These are phyloP conservation scores for Albizia julibrissin DNA, from an alignment of 306 rosid genomes.

Conservation along the genomic window DNA sequence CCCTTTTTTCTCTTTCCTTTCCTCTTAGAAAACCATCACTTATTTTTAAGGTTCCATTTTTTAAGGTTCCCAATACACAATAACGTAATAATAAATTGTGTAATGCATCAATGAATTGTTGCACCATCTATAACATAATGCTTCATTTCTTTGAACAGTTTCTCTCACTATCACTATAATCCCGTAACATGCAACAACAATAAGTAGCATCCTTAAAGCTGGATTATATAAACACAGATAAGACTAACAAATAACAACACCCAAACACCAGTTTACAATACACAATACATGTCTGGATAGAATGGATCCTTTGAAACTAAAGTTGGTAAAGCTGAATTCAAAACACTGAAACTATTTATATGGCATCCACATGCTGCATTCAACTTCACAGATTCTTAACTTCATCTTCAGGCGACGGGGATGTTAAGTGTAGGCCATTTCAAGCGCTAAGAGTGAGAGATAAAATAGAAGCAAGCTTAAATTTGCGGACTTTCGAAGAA, in stretches of 20 bases:
- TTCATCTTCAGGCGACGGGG: neutral
- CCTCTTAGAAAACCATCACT: too few relatives aligned
- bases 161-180: neutral
- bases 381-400: neutral
- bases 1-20: too few relatives aligned
- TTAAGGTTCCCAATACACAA: too few relatives aligned
- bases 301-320: neutral
- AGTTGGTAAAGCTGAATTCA: neutral
- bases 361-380: neutral
- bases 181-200: neutral
- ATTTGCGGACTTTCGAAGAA: constrained; percentile 57
- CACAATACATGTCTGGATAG: constrained; percentile 1
- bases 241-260: neutral
- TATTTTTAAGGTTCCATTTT: too few relatives aligned
- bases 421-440: constrained; percentile 11
- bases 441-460: constrained; percentile 82
- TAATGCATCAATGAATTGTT: neutral
- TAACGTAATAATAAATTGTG: too few relatives aligned
- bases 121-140: neutral
- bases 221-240: neutral
- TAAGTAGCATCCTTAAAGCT: neutral
- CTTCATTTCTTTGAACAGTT: neutral
- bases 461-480: constrained; percentile 70
- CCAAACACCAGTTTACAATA: neutral
- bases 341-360: neutral